Conservation (phyloP, 129 eudicot species). For the Centrapalus pauciflorus region DNA sequence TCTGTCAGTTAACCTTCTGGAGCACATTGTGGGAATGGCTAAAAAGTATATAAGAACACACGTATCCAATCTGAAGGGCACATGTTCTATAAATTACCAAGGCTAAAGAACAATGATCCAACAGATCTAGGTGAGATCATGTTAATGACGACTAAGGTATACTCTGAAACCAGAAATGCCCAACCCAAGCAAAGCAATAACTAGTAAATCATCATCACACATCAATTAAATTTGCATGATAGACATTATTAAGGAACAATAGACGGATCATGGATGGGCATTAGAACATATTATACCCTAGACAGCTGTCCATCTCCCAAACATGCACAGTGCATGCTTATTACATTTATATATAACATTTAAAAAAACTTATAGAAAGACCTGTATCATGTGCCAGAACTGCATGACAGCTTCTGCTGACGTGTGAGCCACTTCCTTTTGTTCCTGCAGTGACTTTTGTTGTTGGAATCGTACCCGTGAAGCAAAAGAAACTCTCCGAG, state of each 20-base stretch:
- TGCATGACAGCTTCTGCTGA: conserved; percentile 79
- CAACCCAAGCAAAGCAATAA: too few species aligned
- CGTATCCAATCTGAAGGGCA: neutral
- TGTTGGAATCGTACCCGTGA: conserved; percentile 47
- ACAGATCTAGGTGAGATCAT: neutral
- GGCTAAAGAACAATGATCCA: neutral
- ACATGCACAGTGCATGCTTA: neutral
- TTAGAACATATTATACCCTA: neutral
- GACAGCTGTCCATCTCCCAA: neutral
- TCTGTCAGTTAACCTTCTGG: neutral
- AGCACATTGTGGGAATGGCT: neutral
- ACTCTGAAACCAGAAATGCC: too few species aligned
- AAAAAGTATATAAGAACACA: neutral
- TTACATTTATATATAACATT: conserved; percentile 6
- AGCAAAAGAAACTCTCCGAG: conserved; percentile 48
- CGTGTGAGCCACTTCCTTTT: conserved; percentile 51
- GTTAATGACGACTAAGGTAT: too few species aligned
- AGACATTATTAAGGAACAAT: neutral
- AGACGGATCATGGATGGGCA: neutral
- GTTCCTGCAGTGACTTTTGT: conserved; percentile 29
- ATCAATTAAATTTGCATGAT: neutral
- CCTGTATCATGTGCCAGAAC: conserved; percentile 78
- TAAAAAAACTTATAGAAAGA: conserved; percentile 1
- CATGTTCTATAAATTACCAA: neutral
- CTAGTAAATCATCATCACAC: neutral